phyloP scores from a whole-genome alignment of 2,329 filamentous ascomycete genomes.

The Pseudogymnoascus sp. region DNA sequence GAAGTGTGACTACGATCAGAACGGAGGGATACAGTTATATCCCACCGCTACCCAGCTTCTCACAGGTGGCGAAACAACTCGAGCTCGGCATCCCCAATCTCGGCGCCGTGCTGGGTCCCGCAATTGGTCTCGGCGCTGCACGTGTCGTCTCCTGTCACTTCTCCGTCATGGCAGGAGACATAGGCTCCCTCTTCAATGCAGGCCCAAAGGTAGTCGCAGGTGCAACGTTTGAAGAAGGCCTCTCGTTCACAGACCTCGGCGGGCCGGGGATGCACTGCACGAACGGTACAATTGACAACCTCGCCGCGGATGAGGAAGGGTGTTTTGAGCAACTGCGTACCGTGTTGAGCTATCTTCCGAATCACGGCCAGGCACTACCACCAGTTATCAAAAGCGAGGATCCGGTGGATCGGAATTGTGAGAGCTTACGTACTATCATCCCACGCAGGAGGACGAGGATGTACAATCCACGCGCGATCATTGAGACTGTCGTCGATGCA shows the following conservation, averaged over 20 bases:
- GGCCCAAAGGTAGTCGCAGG: slow-evolving; percentile 53
- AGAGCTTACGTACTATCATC: slow-evolving; percentile 45
- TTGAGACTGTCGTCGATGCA: slow-evolving; percentile 46
- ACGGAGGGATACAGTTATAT: slow-evolving; percentile 50
- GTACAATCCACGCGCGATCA: slow-evolving; percentile 51
- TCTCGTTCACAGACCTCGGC: slow-evolving; percentile 50
- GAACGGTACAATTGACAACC: slow-evolving; percentile 59
- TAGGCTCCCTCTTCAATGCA: slow-evolving; percentile 55
- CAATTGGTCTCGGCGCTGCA: slow-evolving; percentile 55
- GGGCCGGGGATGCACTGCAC: slow-evolving; percentile 54
- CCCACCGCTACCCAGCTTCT: slow-evolving; percentile 47
- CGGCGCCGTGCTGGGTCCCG: slow-evolving; percentile 54
- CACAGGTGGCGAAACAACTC: slow-evolving; percentile 46
- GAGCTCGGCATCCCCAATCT: slow-evolving; percentile 57
- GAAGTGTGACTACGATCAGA: slow-evolving; percentile 51
- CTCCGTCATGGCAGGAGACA: slow-evolving; percentile 55
- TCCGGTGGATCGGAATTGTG: slow-evolving; percentile 39
- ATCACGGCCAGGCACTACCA: slow-evolving; percentile 46
- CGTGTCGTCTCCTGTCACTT: slow-evolving; percentile 55
- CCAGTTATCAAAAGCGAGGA: slow-evolving; percentile 41
- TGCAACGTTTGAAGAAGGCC: slow-evolving; percentile 56
- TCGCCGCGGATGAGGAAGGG: slow-evolving; percentile 50
- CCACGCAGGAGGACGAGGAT: slow-evolving; percentile 49
- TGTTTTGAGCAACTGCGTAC: slow-evolving; percentile 53
- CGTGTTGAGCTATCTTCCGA: slow-evolving; percentile 49